Percentiles rank a stretch among this genome's conserved stretches.
Conservation (phyloP, 2,329 filamentous ascomycete genomes). For the Apiospora arundinis region DNA sequence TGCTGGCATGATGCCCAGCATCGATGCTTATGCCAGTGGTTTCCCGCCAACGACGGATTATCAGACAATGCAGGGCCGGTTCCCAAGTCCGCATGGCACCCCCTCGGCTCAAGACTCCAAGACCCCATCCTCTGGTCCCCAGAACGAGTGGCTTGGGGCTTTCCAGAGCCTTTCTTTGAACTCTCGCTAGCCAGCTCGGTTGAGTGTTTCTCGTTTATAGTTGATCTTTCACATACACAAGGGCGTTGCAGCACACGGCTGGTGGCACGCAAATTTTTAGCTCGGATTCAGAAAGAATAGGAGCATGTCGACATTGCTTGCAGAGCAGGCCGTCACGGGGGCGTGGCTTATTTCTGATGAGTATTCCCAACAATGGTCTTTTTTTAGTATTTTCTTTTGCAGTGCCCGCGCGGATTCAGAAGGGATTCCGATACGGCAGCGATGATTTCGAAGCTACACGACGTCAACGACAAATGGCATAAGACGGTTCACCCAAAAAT, state of each 20-base stretch:
- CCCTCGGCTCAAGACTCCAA: conserved; percentile 42
- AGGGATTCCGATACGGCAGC: conserved; percentile 29
- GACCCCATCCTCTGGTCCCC: conserved; percentile 45
- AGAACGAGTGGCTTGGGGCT: conserved; percentile 65
- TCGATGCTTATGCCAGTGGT: conserved; percentile 49
- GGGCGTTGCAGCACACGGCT: background rate
- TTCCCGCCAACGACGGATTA: conserved; percentile 50
- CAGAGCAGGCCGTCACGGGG: conserved; percentile 33
- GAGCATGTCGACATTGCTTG: conserved; percentile 18
- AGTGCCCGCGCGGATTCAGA: conserved; percentile 32
- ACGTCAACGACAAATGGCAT: conserved; percentile 41
- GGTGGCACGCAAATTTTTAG: background rate
- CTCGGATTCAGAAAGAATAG: conserved; percentile 24
- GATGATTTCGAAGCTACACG: conserved; percentile 31
- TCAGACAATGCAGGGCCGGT: conserved; percentile 50
- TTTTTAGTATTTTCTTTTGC: conserved; percentile 26
- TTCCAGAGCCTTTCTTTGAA: conserved; percentile 79
- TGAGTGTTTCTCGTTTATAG: conserved; percentile 41
- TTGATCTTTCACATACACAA: conserved; percentile 27
- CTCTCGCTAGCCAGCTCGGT: conserved; percentile 51
- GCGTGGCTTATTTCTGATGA: conserved; percentile 35
- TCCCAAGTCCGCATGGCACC: conserved; percentile 42
- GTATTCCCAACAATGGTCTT: conserved; percentile 30
- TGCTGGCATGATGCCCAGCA: conserved; percentile 44
- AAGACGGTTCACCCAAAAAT: conserved; percentile 39